These are phyloP conservation scores for Fraxinus ornus DNA, from an alignment of 305 asterid genomes.

Conservation along the genomic window DNA sequence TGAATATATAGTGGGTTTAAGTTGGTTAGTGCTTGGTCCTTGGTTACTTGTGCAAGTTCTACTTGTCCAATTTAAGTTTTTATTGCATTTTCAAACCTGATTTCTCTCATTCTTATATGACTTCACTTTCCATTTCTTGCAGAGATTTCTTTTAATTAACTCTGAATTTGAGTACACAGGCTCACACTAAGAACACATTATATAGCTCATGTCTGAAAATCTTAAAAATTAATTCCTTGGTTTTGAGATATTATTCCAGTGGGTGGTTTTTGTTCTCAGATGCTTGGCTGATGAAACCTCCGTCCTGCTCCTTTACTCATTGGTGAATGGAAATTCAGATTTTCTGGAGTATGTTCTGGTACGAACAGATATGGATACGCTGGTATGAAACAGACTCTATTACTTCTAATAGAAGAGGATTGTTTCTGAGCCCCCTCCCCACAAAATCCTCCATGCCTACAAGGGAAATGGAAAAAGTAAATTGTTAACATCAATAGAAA, in stretches of 20 bases:
- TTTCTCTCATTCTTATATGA: background rate
- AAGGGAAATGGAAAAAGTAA: background rate
- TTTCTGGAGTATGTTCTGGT: slow-evolving; percentile 73
- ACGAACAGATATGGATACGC: slow-evolving; percentile 85
- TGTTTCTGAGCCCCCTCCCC: too few relatives aligned
- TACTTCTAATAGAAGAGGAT: too few relatives aligned
- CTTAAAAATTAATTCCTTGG: background rate
- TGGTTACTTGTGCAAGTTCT: slow-evolving; percentile 2
- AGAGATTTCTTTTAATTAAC: slow-evolving; percentile 7
- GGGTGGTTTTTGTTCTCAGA: slow-evolving; percentile 37
- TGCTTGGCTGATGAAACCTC: slow-evolving; percentile 77
- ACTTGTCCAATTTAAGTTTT: slow-evolving; percentile 5
- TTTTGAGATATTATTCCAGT: background rate
- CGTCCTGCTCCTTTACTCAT: slow-evolving; percentile 73
- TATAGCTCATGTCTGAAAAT: background rate
- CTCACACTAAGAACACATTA: background rate
- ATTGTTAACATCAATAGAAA: background rate
- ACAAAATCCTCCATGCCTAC: background rate
- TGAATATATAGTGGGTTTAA: background rate
- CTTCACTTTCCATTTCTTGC: background rate
- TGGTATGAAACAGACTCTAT: slow-evolving; percentile 52
- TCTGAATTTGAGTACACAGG: background rate
- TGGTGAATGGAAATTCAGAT: slow-evolving; percentile 80
- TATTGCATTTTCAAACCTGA: slow-evolving; percentile 14
- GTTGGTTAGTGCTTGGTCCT: slow-evolving; percentile 1